phyloP scores from a whole-genome alignment of 139 green algal genomes.

The Chlorella sp. region DNA sequence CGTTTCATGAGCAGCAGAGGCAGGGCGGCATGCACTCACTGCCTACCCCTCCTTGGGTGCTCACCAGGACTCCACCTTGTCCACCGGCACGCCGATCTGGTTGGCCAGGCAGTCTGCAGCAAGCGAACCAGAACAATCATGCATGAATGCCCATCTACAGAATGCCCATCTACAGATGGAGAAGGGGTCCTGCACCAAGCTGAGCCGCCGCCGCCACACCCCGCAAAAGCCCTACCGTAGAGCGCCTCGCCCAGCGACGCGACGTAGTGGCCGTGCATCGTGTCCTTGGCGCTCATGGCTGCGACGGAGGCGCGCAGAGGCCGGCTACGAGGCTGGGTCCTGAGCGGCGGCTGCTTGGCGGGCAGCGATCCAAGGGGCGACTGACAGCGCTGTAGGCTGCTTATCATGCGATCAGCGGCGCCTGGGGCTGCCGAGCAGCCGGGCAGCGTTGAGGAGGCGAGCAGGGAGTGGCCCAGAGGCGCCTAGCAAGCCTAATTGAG shows the following conservation, averaged over 20 bases:
- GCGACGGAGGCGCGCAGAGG: background rate
- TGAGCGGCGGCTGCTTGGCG: no score
- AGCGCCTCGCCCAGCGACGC: constrained; percentile 26
- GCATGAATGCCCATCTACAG: background rate
- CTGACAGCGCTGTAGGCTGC: no score
- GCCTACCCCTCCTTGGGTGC: background rate
- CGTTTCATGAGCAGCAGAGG: background rate
- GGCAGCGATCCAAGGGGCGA: no score
- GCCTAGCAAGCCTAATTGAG: no score
- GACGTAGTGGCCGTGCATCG: constrained; percentile 6
- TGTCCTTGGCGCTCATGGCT: constrained; percentile 5
- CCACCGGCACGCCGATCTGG: constrained; percentile 68
- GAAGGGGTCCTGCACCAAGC: background rate
- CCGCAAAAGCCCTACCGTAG: constrained; percentile 14
- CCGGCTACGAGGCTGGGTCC: background rate
- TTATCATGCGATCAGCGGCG: no score
- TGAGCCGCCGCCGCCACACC: background rate
- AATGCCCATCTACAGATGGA: background rate
- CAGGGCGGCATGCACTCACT: background rate
- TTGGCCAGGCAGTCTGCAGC: constrained; percentile 84
- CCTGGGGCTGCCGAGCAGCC: no score
- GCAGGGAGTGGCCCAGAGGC: no score
- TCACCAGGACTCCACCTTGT: constrained; percentile 79
- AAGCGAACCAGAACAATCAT: background rate
- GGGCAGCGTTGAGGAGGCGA: no score